Percentiles rank a stretch among this genome's conserved stretches.
Evolutionary conservation across 352 stramenopile genomes (phyloP).

Genomic region (Pythium folliculosum): DNA sequence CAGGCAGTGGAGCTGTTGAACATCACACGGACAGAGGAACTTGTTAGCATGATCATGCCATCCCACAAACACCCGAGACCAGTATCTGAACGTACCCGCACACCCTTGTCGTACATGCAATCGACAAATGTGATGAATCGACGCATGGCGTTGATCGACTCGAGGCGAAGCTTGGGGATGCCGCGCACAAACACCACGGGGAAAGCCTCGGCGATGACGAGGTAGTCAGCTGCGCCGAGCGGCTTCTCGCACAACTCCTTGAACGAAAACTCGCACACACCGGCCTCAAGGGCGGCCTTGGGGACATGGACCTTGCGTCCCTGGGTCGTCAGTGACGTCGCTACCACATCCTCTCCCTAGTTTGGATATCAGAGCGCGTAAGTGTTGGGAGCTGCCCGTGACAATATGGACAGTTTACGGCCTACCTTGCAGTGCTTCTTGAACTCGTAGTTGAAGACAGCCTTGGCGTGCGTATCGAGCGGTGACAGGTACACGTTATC

Average conservation of each 20-base stretch:
- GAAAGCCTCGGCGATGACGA: conserved; percentile 89
- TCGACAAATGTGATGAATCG: conserved; percentile 99
- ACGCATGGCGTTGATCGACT: conserved; percentile 91
- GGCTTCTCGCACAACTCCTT: conserved; percentile 94
- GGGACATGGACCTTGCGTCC: conserved; percentile 66
- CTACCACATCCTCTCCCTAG: conserved; percentile 46
- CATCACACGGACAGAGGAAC: neutral
- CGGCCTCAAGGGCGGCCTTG: conserved; percentile 47
- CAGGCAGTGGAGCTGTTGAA: conserved; percentile 69
- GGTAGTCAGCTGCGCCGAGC: conserved; percentile 93
- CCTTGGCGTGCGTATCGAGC: conserved; percentile 45
- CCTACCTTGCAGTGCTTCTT: conserved; percentile 47
- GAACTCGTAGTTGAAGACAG: conserved; percentile 75
- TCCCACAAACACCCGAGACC: neutral
- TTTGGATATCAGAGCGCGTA: neutral
- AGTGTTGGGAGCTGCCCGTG: neutral
- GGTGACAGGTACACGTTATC: conserved; percentile 77
- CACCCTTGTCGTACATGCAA: conserved; percentile 95
- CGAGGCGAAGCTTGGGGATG: conserved; percentile 87
- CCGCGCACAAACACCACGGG: conserved; percentile 91
- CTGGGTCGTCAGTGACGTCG: conserved; percentile 64
- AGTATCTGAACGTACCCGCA: conserved; percentile 48
- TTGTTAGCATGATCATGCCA: neutral
- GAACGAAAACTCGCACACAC: conserved; percentile 93
- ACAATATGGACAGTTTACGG: neutral